Conservation (phyloP, 176 grass and related monocot genomes). For the Avena sativa region DNA sequence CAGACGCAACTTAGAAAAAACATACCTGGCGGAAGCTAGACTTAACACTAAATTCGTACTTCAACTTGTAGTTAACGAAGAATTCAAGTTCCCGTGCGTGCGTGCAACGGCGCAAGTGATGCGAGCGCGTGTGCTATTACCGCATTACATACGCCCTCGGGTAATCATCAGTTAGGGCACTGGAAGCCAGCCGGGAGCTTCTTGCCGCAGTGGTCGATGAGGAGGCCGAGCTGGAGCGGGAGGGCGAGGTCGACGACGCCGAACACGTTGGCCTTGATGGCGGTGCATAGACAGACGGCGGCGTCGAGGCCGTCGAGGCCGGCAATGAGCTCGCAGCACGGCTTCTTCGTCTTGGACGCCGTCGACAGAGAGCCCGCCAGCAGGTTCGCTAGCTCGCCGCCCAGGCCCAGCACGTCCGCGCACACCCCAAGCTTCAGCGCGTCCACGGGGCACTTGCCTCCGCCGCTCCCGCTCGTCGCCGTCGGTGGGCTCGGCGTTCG, state of each 20-base stretch:
- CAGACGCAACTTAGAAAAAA: no score
- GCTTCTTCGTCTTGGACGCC: conserved; percentile 20
- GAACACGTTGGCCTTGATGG: conserved; percentile 41
- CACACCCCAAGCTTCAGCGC: conserved; percentile 61
- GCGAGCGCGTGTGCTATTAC: no score
- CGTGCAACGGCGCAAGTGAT: background rate
- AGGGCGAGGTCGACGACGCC: conserved; percentile 24
- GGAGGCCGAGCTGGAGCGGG: conserved; percentile 23
- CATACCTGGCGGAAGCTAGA: no score
- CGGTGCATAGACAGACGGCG: conserved; percentile 44
- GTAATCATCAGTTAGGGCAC: conserved; percentile 40
- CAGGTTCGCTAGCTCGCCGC: conserved; percentile 21
- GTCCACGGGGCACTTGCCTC: conserved; percentile 53
- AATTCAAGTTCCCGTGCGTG: background rate
- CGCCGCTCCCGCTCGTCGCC: background rate
- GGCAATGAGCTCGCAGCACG: conserved; percentile 40
- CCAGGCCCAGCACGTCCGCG: conserved; percentile 49
- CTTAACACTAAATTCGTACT: background rate
- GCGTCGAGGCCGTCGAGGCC: conserved; percentile 40
- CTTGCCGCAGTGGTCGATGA: conserved; percentile 60
- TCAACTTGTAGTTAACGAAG: background rate
- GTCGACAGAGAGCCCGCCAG: background rate
- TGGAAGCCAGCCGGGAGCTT: conserved; percentile 67
- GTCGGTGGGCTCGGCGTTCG: background rate
- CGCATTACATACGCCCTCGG: background rate